Conservation (phyloP, 495 filamentous ascomycete species). For the Penicillium paradoxum region DNA sequence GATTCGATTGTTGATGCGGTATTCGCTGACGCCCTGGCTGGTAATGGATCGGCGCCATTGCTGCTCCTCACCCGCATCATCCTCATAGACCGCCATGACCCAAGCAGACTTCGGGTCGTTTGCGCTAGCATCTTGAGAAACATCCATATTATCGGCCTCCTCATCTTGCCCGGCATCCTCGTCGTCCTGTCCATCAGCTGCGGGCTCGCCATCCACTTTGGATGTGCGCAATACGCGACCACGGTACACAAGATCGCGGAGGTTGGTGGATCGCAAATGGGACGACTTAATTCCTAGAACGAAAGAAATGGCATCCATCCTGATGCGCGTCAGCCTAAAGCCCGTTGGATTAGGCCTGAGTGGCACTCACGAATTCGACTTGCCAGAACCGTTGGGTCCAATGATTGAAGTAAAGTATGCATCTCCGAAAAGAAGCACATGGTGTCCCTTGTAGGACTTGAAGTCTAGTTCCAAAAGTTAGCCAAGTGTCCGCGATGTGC, state of each 20-base stretch:
- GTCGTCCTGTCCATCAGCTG: slow-evolving; percentile 48
- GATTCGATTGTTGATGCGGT: slow-evolving; percentile 87
- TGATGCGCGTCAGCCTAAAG: slow-evolving; percentile 34
- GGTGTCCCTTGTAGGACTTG: slow-evolving; percentile 98
- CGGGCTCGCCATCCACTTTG: slow-evolving; percentile 78
- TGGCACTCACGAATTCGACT: slow-evolving; percentile 89
- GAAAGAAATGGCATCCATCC: slow-evolving; percentile 99
- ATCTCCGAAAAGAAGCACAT: slow-evolving; percentile 91
- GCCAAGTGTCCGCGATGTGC: slow-evolving; percentile 7
- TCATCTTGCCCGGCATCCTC: slow-evolving; percentile 46
- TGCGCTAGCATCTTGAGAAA: slow-evolving; percentile 47
- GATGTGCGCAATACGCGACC: slow-evolving; percentile 88
- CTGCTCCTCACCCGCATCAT: slow-evolving; percentile 93
- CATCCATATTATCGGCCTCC: slow-evolving; percentile 32
- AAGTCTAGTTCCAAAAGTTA: slow-evolving; percentile 63
- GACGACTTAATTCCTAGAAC: slow-evolving; percentile 98
- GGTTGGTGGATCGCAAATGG: slow-evolving; percentile 89
- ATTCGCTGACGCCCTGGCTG: slow-evolving; percentile 82
- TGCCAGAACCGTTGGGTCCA: slow-evolving; percentile 97
- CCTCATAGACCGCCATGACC: slow-evolving; percentile 99
- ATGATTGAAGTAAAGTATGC: slow-evolving; percentile 99
- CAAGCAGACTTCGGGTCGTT: slow-evolving; percentile 88
- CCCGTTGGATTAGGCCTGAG: neutral
- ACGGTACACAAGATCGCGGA: slow-evolving; percentile 93
- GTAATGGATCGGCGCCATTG: slow-evolving; percentile 95